Conservation (phyloP, 73 alveolate genomes). For the Durusdinium trenchii region DNA sequence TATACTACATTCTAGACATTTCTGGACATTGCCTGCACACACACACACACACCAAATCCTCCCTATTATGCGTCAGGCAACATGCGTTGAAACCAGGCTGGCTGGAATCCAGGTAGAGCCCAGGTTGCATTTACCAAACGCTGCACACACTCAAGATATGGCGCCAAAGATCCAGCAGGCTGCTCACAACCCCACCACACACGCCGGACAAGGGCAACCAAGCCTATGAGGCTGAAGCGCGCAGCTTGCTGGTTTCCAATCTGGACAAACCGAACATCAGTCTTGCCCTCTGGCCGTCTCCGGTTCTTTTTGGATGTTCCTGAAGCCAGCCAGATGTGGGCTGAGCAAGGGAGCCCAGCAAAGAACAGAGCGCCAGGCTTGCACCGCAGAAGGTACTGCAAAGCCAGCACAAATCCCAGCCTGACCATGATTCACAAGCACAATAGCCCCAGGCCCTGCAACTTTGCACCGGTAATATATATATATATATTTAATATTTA, state of each 20-base stretch:
- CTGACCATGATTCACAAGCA: neutral
- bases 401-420: neutral
- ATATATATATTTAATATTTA: neutral
- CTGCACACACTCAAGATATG: neutral
- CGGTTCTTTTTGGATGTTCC: neutral
- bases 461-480: neutral
- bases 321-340: neutral
- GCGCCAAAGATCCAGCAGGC: neutral
- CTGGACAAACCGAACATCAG: neutral
- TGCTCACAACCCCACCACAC: neutral
- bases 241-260: neutral
- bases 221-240: neutral
- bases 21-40: neutral
- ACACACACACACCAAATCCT: neutral
- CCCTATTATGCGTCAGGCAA: neutral
- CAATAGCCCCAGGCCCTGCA: neutral
- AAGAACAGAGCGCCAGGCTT: neutral
- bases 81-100: neutral
- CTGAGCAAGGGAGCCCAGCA: constrained; percentile 5
- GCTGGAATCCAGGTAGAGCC: neutral
- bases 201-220: neutral
- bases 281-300: neutral
- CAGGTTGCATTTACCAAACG: neutral
- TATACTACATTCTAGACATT: no score
- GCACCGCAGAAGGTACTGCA: neutral